These are phyloP conservation scores for Colletotrichum sp. DNA, from an alignment of 2,329 filamentous ascomycete species.

Conservation along the genomic window DNA sequence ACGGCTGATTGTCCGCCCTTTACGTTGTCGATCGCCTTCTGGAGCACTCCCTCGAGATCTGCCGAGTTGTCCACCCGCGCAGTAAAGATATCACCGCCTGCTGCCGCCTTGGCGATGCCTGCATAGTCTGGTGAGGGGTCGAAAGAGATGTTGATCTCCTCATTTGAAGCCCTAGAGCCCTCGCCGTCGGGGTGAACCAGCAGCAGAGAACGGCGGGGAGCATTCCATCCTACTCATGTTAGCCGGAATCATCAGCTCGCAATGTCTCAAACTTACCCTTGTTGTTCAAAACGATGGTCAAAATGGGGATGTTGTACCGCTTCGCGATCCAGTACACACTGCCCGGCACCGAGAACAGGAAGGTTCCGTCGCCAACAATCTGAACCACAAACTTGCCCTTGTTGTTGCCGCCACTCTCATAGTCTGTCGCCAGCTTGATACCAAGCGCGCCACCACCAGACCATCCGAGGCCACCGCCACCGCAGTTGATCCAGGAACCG, in stretches of 20 bases:
- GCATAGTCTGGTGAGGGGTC: slow-evolving; percentile 48
- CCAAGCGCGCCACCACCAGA: slow-evolving; percentile 77
- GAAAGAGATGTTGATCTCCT: slow-evolving; percentile 53
- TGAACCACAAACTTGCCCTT: slow-evolving; percentile 57
- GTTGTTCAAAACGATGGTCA: slow-evolving; percentile 63
- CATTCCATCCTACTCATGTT: slow-evolving; percentile 43
- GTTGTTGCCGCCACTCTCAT: slow-evolving; percentile 40
- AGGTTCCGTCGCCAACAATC: slow-evolving; percentile 63
- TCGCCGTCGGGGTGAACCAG: slow-evolving; percentile 49
- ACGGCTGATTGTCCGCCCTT: slow-evolving; percentile 57
- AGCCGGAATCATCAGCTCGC: neutral
- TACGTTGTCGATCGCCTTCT: slow-evolving; percentile 55
- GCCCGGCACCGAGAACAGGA: slow-evolving; percentile 58
- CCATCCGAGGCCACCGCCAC: slow-evolving; percentile 82
- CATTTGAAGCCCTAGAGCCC: slow-evolving; percentile 44
- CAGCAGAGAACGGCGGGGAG: slow-evolving; percentile 44
- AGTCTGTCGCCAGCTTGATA: slow-evolving; percentile 71
- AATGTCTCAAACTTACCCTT: slow-evolving; percentile 44
- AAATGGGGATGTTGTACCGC: slow-evolving; percentile 57
- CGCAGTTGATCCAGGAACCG: slow-evolving; percentile 81
- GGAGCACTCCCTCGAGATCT: slow-evolving; percentile 51
- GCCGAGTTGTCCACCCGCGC: slow-evolving; percentile 50
- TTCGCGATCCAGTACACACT: slow-evolving; percentile 62
- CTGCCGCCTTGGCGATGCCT: slow-evolving; percentile 31
- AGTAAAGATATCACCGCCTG: slow-evolving; percentile 52